A percentile compares a stretch with the other conserved stretches of the same genome.
Evolutionary conservation across 2,329 filamentous ascomycete species (phyloP).

Genomic region (Xylariales sp.): DNA sequence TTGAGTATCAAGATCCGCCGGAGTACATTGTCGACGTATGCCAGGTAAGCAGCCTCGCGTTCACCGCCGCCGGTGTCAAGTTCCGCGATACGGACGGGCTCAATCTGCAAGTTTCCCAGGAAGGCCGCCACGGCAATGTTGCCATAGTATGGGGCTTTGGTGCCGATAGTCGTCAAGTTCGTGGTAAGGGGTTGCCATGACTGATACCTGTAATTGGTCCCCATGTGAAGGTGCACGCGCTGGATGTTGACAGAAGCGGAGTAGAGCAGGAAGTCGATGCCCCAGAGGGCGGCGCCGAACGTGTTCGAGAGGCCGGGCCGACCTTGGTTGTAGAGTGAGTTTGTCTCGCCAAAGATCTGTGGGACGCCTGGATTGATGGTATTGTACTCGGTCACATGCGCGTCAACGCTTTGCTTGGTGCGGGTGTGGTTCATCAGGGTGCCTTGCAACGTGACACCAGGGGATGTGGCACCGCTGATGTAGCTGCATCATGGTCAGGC

Average conservation of each 20-base stretch:
- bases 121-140: slow-evolving; percentile 55
- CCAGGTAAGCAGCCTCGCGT: slow-evolving; percentile 50
- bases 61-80: slow-evolving; percentile 34
- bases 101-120: slow-evolving; percentile 36
- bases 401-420: slow-evolving; percentile 42
- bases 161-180: slow-evolving; percentile 43
- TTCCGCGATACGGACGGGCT: slow-evolving; percentile 40
- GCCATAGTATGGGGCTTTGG: slow-evolving; percentile 61
- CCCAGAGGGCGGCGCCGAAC: slow-evolving; percentile 63
- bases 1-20: slow-evolving; percentile 51
- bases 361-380: slow-evolving; percentile 38
- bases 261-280: slow-evolving; percentile 57
- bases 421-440: slow-evolving; percentile 61
- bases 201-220: slow-evolving; percentile 57
- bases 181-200: slow-evolving; percentile 57
- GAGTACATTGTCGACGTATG: slow-evolving; percentile 42
- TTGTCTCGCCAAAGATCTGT: slow-evolving; percentile 57
- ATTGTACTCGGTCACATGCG: slow-evolving; percentile 43
- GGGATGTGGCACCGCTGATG: slow-evolving; percentile 54
- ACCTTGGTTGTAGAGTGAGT: slow-evolving; percentile 59
- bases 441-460: slow-evolving; percentile 56
- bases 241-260: slow-evolving; percentile 50
- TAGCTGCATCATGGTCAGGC: slow-evolving; percentile 39
- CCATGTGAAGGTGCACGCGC: slow-evolving; percentile 60
- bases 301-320: slow-evolving; percentile 57